A percentile compares a stretch with the other conserved stretches of the same genome.
Conservation (phyloP, 1,284 basidiomycete genomes). For the Lentinula novae-zelandiae region DNA sequence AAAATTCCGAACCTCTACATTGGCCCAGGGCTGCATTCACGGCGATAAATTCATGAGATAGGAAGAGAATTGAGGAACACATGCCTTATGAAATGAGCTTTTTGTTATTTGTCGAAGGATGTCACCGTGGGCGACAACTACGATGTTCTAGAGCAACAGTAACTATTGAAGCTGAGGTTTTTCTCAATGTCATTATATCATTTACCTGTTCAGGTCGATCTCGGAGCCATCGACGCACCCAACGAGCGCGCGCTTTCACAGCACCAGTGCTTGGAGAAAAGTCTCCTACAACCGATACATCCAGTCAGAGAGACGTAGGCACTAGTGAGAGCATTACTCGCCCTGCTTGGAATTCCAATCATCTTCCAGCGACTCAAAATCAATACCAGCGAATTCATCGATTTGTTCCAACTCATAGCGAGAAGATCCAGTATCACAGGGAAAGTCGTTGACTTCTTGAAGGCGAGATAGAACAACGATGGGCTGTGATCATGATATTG, state of each 20-base stretch:
- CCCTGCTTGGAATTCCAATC: conserved; percentile 30
- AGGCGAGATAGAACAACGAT: conserved; percentile 27
- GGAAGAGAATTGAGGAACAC: background rate
- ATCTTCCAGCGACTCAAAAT: conserved; percentile 27
- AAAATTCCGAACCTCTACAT: conserved; percentile 19
- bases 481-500: background rate
- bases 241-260: conserved; percentile 26
- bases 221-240: conserved; percentile 29
- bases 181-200: background rate
- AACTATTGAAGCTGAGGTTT: background rate
- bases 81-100: background rate
- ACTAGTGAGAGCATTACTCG: background rate
- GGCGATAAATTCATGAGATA: conserved; percentile 19
- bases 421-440: conserved; percentile 28
- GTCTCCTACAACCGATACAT: conserved; percentile 21
- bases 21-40: conserved; percentile 24
- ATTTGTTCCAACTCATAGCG: conserved; percentile 26
- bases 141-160: conserved; percentile 19
- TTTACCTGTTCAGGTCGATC: conserved; percentile 24
- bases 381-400: conserved; percentile 28
- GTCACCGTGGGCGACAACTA: conserved; percentile 29
- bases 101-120: conserved; percentile 26
- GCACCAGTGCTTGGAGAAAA: conserved; percentile 14
- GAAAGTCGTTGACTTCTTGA: conserved; percentile 27
- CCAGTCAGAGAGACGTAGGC: background rate